A percentile compares a stretch with the other conserved stretches of the same genome.
Conservation (phyloP, 1,284 basidiomycete genomes). For the Omphalotus olearius region DNA sequence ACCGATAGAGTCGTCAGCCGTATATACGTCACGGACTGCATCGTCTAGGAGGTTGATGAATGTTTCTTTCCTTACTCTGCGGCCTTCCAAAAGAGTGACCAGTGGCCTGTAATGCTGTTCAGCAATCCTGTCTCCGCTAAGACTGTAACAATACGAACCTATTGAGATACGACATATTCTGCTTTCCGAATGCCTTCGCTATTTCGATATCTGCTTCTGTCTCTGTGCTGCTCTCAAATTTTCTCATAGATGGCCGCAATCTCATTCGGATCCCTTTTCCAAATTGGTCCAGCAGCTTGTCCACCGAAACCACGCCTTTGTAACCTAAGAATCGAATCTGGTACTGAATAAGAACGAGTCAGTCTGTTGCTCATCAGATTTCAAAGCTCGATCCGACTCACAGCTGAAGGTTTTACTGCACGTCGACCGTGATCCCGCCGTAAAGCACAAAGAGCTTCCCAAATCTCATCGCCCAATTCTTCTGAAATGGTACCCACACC, state of each 20-base stretch:
- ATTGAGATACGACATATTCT: slow-evolving; percentile 59
- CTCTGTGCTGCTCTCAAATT: slow-evolving; percentile 53
- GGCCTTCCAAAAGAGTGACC: slow-evolving; percentile 68
- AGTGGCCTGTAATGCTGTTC: slow-evolving; percentile 41
- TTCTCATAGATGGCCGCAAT: slow-evolving; percentile 68
- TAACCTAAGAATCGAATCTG: slow-evolving; percentile 77
- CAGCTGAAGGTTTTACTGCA: slow-evolving; percentile 51
- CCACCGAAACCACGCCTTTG: slow-evolving; percentile 72
- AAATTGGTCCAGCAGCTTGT: slow-evolving; percentile 42
- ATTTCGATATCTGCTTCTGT: slow-evolving; percentile 62
- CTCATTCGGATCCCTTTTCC: slow-evolving; percentile 47
- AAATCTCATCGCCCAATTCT: slow-evolving; percentile 54
- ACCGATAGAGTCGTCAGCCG: slow-evolving; percentile 48
- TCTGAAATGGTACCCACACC: slow-evolving; percentile 74
- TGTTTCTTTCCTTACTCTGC: slow-evolving; percentile 46
- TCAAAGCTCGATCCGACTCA: slow-evolving; percentile 28
- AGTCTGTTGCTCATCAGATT: background rate
- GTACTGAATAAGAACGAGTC: slow-evolving; percentile 35
- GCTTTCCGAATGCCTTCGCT: slow-evolving; percentile 53
- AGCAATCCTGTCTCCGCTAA: background rate
- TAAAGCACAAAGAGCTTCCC: slow-evolving; percentile 43
- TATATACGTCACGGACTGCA: slow-evolving; percentile 47
- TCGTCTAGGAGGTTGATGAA: slow-evolving; percentile 55
- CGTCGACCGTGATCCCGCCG: slow-evolving; percentile 31
- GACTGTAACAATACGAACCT: slow-evolving; percentile 34